These are phyloP conservation scores for Parietaria judaica DNA, from an alignment of 306 rosid genomes.

Conservation along the genomic window DNA sequence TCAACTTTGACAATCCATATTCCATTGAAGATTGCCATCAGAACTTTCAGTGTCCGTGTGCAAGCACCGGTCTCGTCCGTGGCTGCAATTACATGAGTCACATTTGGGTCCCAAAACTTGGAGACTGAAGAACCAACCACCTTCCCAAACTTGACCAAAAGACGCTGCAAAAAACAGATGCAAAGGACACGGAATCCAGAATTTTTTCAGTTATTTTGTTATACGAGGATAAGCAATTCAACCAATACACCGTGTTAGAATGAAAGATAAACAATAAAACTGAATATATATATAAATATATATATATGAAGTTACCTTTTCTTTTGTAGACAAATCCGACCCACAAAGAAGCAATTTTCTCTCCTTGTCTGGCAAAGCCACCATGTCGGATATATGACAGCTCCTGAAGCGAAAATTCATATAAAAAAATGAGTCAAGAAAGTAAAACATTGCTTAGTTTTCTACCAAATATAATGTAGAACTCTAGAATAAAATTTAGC, in stretches of 20 bases:
- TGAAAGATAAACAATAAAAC: too few species aligned
- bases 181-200: neutral
- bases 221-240: too few species aligned
- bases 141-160: constrained; percentile 48
- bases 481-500: too few species aligned
- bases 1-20: constrained; percentile 76
- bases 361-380: constrained; percentile 22
- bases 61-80: constrained; percentile 72
- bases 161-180: constrained; percentile 33
- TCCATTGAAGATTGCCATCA: constrained; percentile 76
- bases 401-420: constrained; percentile 30
- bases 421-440: too few species aligned
- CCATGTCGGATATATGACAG: constrained; percentile 23
- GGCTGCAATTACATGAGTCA: constrained; percentile 82
- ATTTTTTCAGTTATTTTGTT: too few species aligned
- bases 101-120: constrained; percentile 64
- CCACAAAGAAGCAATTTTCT: constrained; percentile 58
- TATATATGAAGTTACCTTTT: constrained; percentile 44
- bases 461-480: too few species aligned
- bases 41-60: constrained; percentile 71
- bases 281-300: too few species aligned
- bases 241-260: neutral
- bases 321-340: constrained; percentile 69
- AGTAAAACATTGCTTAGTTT: too few species aligned
- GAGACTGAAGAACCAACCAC: constrained; percentile 52